These are phyloP conservation scores for Pythium monospermum DNA, from an alignment of 352 stramenopile species.

Conservation along the genomic window DNA sequence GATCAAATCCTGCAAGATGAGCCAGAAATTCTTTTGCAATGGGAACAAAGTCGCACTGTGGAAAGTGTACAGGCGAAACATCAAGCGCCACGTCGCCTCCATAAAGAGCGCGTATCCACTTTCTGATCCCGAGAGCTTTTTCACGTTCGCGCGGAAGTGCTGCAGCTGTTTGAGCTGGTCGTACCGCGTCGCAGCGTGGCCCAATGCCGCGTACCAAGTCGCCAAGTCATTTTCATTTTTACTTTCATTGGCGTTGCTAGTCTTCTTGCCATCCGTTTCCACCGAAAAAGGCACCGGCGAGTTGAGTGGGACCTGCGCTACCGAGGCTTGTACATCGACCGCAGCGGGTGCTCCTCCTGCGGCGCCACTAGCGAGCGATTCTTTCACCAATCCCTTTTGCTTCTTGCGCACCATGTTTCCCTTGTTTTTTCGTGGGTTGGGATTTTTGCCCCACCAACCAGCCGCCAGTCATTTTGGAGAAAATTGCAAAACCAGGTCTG, in stretches of 20 bases:
- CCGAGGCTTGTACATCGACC: conserved; percentile 28
- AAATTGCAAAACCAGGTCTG: background rate
- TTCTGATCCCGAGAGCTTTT: conserved; percentile 26
- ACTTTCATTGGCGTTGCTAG: conserved; percentile 6
- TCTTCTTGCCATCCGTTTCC: conserved; percentile 19
- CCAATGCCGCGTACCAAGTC: conserved; percentile 43
- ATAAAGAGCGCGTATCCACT: conserved; percentile 22
- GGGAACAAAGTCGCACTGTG: conserved; percentile 17
- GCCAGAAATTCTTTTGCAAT: conserved; percentile 63
- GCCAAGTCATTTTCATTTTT: conserved; percentile 25
- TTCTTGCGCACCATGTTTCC: conserved; percentile 74
- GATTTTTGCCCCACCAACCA: too few relatives aligned
- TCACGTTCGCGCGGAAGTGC: conserved; percentile 59
- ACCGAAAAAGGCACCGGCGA: conserved; percentile 30
- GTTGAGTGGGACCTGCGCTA: conserved; percentile 28
- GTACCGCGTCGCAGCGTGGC: conserved; percentile 30
- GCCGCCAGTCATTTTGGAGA: too few relatives aligned
- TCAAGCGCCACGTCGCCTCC: conserved; percentile 38
- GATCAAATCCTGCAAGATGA: conserved; percentile 26
- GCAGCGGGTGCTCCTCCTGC: conserved; percentile 22
- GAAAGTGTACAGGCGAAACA: conserved; percentile 58
- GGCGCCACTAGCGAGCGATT: conserved; percentile 24
- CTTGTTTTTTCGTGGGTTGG: background rate
- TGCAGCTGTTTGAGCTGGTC: conserved; percentile 74
- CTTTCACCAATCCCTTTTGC: conserved; percentile 66